Evolutionary conservation across 768 basidiomycete species (phyloP).

Genomic region (Fomitopsis pulvina): DNA sequence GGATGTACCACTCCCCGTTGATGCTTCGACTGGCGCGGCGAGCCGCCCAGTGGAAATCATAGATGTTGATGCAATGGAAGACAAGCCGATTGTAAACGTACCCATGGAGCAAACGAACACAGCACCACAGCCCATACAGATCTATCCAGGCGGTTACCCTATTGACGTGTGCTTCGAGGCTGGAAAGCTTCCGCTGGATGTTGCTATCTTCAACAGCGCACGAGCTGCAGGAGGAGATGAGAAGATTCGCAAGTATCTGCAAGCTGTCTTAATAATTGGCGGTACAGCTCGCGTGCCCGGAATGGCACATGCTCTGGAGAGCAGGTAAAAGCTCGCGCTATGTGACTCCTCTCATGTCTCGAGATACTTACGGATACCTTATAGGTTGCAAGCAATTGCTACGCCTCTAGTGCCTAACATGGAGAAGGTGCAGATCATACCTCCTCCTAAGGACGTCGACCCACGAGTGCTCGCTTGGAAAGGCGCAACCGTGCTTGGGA

Average conservation of each 20-base stretch:
- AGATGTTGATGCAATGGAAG: constrained; percentile 31
- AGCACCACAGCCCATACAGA: constrained; percentile 17
- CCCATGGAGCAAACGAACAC: too few species aligned
- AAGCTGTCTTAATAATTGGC: constrained; percentile 83
- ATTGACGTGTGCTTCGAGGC: constrained; percentile 84
- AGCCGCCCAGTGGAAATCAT: constrained; percentile 36
- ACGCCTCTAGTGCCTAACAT: constrained; percentile 77
- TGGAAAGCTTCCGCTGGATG: constrained; percentile 84
- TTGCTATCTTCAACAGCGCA: constrained; percentile 88
- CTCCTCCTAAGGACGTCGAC: constrained; percentile 91
- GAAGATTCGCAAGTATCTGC: constrained; percentile 82
- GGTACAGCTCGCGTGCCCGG: constrained; percentile 78
- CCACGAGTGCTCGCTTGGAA: constrained; percentile 91
- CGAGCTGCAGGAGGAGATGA: constrained; percentile 86
- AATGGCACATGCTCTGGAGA: constrained; percentile 80
- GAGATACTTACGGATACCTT: not conserved
- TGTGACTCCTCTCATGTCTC: not conserved
- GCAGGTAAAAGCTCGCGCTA: constrained; percentile 53
- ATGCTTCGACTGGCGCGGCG: constrained; percentile 11
- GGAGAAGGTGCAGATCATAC: constrained; percentile 87
- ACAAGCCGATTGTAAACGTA: too few species aligned
- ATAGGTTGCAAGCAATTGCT: constrained; percentile 77
- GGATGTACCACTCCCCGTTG: constrained; percentile 14
- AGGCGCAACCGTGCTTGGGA: constrained; percentile 84
- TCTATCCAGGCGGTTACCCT: constrained; percentile 37